Conservation (phyloP, 2,329 filamentous ascomycete genomes). For the Pseudogymnoascus sp. region DNA sequence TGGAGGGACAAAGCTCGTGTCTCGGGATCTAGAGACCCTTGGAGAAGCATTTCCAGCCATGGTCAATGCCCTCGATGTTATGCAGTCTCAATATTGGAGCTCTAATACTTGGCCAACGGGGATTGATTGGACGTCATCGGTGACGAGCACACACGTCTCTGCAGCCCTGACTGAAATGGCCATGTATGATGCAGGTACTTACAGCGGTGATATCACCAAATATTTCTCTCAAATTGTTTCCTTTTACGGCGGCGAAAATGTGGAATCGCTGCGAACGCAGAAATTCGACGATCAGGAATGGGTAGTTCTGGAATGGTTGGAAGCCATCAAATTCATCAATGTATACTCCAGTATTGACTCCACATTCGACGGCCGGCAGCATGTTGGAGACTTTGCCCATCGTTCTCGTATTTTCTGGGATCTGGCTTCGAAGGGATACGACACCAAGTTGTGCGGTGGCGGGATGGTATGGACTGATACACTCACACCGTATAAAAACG, state of each 20-base stretch:
- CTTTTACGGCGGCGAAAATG: slow-evolving; percentile 83
- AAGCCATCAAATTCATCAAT: slow-evolving; percentile 67
- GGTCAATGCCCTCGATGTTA: slow-evolving; percentile 56
- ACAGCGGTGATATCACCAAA: slow-evolving; percentile 71
- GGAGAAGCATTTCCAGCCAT: slow-evolving; percentile 18
- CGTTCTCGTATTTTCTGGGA: slow-evolving; percentile 81
- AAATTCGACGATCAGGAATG: slow-evolving; percentile 93
- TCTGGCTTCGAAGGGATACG: slow-evolving; percentile 70
- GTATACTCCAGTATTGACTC: slow-evolving; percentile 60
- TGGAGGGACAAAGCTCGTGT: background rate
- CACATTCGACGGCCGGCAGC: slow-evolving; percentile 68
- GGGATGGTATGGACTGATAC: slow-evolving; percentile 88
- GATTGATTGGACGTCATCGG: slow-evolving; percentile 91
- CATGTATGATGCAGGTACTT: slow-evolving; percentile 18
- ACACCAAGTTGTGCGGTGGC: slow-evolving; percentile 68
- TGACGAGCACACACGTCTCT: slow-evolving; percentile 70
- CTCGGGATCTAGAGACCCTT: slow-evolving; percentile 13
- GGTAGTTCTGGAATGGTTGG: slow-evolving; percentile 88
- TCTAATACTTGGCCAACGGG: slow-evolving; percentile 73
- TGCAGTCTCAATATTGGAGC: slow-evolving; percentile 74
- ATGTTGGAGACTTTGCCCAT: slow-evolving; percentile 69
- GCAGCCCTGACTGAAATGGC: slow-evolving; percentile 45
- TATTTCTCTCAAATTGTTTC: slow-evolving; percentile 70
- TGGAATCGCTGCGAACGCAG: slow-evolving; percentile 62
- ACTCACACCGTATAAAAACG: slow-evolving; percentile 81